These are phyloP conservation scores for Aethionema arabicum DNA, from an alignment of 345 rosid genomes.

Conservation along the genomic window DNA sequence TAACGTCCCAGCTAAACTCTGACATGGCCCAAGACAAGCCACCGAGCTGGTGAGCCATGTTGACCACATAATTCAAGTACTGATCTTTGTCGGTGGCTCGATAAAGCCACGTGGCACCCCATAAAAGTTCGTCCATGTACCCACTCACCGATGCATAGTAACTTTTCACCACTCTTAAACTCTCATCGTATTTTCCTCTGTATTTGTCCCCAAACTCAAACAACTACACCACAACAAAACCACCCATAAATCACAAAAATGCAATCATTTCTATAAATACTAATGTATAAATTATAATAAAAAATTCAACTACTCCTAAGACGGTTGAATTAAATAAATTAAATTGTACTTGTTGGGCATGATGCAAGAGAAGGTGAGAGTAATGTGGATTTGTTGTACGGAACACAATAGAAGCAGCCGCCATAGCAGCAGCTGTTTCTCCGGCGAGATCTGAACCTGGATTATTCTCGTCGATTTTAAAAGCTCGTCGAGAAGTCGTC, in stretches of 20 bases:
- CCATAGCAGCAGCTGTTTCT: conserved; percentile 95
- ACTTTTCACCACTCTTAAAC: conserved; percentile 68
- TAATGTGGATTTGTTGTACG: conserved; percentile 70
- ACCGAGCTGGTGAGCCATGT: conserved; percentile 65
- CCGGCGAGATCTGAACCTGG: conserved; percentile 96
- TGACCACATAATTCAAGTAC: conserved; percentile 54
- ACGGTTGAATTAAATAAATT: not conserved
- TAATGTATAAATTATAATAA: too few species aligned
- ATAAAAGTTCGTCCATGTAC: conserved; percentile 88
- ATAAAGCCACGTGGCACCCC: conserved; percentile 95
- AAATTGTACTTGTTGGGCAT: conserved; percentile 67
- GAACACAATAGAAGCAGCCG: conserved; percentile 88
- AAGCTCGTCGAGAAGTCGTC: conserved; percentile 92
- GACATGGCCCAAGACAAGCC: conserved; percentile 89
- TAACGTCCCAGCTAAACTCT: conserved; percentile 99
- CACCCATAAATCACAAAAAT: not conserved
- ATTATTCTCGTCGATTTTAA: conserved; percentile 72
- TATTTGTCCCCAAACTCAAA: conserved; percentile 79
- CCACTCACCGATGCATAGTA: conserved; percentile 96
- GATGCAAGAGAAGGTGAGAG: conserved; percentile 86
- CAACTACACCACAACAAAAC: conserved; percentile 48
- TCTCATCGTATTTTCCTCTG: conserved; percentile 79
- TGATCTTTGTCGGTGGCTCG: conserved; percentile 77
- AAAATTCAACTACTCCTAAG: not conserved
- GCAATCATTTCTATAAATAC: too few species aligned